A percentile compares a stretch with the other conserved stretches of the same genome.
These are phyloP conservation scores for Suhomyces bolitotheri DNA, from an alignment of 1,139 yeast species.

Conservation along the genomic window DNA sequence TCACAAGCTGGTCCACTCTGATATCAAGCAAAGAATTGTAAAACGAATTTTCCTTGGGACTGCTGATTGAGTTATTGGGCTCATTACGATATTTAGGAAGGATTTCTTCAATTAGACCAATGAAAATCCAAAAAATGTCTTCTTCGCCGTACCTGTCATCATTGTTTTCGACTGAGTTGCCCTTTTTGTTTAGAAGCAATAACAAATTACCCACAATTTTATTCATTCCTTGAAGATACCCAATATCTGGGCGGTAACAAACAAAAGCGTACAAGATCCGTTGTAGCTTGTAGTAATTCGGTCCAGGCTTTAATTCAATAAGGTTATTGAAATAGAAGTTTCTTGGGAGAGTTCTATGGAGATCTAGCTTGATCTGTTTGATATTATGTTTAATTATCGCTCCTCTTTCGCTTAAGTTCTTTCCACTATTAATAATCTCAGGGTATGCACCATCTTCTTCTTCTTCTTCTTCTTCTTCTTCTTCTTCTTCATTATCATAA, in stretches of 20 bases:
- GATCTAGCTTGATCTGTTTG: conserved; percentile 55
- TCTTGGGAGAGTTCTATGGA: conserved; percentile 57
- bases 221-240: conserved; percentile 68
- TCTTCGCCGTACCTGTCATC: conserved; percentile 41
- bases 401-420: conserved; percentile 1
- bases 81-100: conserved; percentile 40
- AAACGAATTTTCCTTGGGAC: conserved; percentile 9
- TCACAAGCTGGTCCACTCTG: conserved; percentile 39
- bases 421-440: too few species aligned
- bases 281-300: conserved; percentile 50
- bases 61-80: neutral
- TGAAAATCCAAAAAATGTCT: conserved; percentile 59
- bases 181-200: conserved; percentile 28
- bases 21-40: conserved; percentile 41
- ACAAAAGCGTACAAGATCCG: conserved; percentile 55
- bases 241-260: conserved; percentile 50
- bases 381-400: conserved; percentile 25
- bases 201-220: conserved; percentile 56
- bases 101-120: conserved; percentile 52
- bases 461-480: conserved; percentile 1
- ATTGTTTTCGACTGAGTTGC: conserved; percentile 8
- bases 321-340: conserved; percentile 51
- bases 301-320: conserved; percentile 49
- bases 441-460: neutral
- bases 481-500: conserved; percentile 6